Base-by-base conservation (phyloP, 2,329 filamentous ascomycete genomes). In the Scopulariopsis brevicaulis region DNA sequence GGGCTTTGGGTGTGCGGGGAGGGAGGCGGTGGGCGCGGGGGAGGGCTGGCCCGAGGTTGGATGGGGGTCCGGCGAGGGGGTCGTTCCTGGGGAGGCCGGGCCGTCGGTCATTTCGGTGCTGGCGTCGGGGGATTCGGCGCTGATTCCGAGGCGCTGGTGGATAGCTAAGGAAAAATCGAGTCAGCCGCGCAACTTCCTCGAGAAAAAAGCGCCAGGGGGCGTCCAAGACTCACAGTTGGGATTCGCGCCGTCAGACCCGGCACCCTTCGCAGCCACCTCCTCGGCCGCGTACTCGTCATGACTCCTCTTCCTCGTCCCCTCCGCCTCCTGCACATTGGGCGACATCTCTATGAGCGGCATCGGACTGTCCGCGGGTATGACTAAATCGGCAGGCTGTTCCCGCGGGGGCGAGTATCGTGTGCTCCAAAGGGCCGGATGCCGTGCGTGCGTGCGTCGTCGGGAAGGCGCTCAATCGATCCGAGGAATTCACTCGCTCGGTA, bases 271-370 rank as follows among this genome's bases (percentile, higher is more conserved):
- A 52, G 60, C 8, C 10, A 65, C 56, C 24, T 67, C 60, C 25
- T 73, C 67, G 11, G 66, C 70, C 2, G 71, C 63, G 60, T 72
- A 80, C 35, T 78, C 74, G 48, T 76, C 70, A 62, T 78, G 75
- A 50, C 68, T 74, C 59, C 77, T 69, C 66, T 81, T 81, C 56
- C 73, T 70, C 32, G 67, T 67, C 22, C 67, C 63, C 55, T 78
- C 74, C 25, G 71, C 67, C 64, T 77, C 75, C 65, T 74, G 72
- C 34, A 78, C 70, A 60, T 81, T 80, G 14, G 72, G 67, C 20
- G 77, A 76, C 65, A 79, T 70, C 57, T 73, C 69, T 52, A 73
- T 68, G 28, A 81, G 69, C 65, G 79, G 73, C 78, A 80, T 81
- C 60, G 66, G 61, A 59, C 54, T 56, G 46, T 40, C 22, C 35